phyloP scores from a whole-genome alignment of 805 yeast genomes.

The Pichia cephalocereana region DNA sequence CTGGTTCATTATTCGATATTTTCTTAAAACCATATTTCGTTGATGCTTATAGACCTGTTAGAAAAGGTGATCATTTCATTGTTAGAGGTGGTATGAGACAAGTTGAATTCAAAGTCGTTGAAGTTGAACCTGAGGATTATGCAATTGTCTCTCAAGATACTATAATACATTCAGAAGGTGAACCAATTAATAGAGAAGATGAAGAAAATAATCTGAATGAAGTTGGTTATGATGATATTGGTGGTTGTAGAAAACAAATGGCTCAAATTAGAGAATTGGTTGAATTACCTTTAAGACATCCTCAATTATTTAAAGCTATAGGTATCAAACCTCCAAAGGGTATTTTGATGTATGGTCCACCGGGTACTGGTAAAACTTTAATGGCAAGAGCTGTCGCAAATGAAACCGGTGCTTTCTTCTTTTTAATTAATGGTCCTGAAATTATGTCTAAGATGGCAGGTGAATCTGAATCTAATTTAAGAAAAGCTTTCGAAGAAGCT shows the following conservation, averaged over 20 bases:
- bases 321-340: constrained; percentile 99
- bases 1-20: constrained; percentile 93
- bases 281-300: constrained; percentile 96
- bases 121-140: constrained; percentile 93
- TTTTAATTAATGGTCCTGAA: constrained; percentile 97
- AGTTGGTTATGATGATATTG: constrained; percentile 98
- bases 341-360: constrained; percentile 97
- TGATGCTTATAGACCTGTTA: constrained; percentile 97
- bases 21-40: constrained; percentile 96
- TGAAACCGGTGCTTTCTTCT: constrained; percentile 98
- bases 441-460: constrained; percentile 99
- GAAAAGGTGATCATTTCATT: constrained; percentile 93
- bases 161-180: constrained; percentile 97
- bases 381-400: constrained; percentile 99
- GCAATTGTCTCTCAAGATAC: constrained; percentile 99
- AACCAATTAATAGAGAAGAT: constrained; percentile 95
- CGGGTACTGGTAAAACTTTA: constrained; percentile 98
- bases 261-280: constrained; percentile 98
- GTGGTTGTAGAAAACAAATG: constrained; percentile 99
- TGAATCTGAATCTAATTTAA: constrained; percentile 92
- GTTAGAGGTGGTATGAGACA: constrained; percentile 99
- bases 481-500: constrained; percentile 99
- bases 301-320: constrained; percentile 93
- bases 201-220: constrained; percentile 95
- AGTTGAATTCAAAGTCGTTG: constrained; percentile 97